Evolutionary conservation across 495 filamentous ascomycete genomes (phyloP), one percentile per base, ranked within the genome.

Genomic region (Penicillium pancosmium): DNA sequence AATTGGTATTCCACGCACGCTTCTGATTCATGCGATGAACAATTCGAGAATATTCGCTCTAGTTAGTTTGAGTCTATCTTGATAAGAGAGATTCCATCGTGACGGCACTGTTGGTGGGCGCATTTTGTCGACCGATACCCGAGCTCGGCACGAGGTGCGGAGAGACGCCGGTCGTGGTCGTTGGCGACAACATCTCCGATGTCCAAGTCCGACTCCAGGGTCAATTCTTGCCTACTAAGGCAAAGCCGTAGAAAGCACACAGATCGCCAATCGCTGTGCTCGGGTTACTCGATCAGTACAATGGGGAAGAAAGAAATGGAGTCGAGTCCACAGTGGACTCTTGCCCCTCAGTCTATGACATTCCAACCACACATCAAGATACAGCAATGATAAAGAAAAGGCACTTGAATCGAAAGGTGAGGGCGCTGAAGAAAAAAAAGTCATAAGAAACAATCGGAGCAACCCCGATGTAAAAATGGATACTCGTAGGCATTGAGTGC

Each of bases 221-320:
- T 11, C 35, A 60, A 25, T 40, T 60, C 47, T 33, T 63, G 27
- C 61, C 56, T 49, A 56, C 48, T 40, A 15, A 11, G 61, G 61
- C 21, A 59, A 43, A 58, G 8, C 61, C 61, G 62, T 31, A 41
- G 34, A 40, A 31, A 54, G 21, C 27, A 53, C 34, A 19, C 36
- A 15, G 9, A 43, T 27, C n/a, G 53, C 18, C 13, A n/a, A 18
- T 16, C n/a, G 21, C 35, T 21, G 38, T 54, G 35, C 56, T 65
- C 66, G 66, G 66, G 40, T 66, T 68, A 68, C 66, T 66, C 63
- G 38, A 66, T 65, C 50, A 54, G 59, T 62, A 1, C 38, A 49
- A 49, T 36, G 40, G 12, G 35, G 44, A 31, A 38, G 8, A 36
- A 23, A 23, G 5, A 46, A 44, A 44, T 16, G 40, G 40, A 16